A percentile compares a stretch with the other conserved stretches of the same genome.
phyloP scores from a whole-genome alignment of 169 alveolate genomes.

The Cryptosporidium muris region DNA sequence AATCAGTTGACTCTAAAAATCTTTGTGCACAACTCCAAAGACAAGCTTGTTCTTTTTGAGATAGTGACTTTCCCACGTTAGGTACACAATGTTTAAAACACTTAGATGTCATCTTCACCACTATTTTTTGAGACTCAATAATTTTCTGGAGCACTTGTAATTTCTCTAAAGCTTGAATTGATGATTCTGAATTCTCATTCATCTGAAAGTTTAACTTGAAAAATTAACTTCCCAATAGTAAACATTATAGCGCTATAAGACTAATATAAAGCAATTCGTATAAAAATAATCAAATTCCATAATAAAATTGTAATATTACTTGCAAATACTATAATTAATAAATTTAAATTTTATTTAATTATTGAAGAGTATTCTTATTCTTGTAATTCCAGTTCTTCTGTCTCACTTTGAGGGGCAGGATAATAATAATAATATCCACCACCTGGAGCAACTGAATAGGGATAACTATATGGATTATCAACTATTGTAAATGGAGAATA shows the following conservation, averaged over 20 bases:
- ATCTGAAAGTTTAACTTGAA: neutral
- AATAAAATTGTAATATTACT: no score
- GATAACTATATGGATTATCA: constrained; percentile 61
- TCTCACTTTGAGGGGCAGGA: constrained; percentile 4
- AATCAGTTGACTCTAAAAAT: constrained; percentile 63
- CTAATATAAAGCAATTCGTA: no score
- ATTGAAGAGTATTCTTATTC: neutral
- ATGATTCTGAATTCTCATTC: constrained; percentile 9
- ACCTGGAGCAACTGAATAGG: constrained; percentile 65
- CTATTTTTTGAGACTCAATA: constrained; percentile 64
- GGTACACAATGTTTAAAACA: constrained; percentile 56
- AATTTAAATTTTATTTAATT: no score
- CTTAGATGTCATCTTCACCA: constrained; percentile 69
- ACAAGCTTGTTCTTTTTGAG: constrained; percentile 55
- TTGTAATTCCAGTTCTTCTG: neutral
- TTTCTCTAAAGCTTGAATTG: constrained; percentile 56
- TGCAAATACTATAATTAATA: no score
- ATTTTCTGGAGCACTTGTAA: constrained; percentile 48
- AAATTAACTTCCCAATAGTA: no score
- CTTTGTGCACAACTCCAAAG: constrained; percentile 72
- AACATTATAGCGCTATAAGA: no score
- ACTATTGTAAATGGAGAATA: constrained; percentile 47
- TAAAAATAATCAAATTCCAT: no score
- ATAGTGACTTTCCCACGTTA: constrained; percentile 37
- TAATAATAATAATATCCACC: constrained; percentile 57